Percentiles rank a stretch among this genome's conserved stretches.
phyloP scores from a whole-genome alignment of 371 early-diverging fungal species.

The Mucor velutinosus region DNA sequence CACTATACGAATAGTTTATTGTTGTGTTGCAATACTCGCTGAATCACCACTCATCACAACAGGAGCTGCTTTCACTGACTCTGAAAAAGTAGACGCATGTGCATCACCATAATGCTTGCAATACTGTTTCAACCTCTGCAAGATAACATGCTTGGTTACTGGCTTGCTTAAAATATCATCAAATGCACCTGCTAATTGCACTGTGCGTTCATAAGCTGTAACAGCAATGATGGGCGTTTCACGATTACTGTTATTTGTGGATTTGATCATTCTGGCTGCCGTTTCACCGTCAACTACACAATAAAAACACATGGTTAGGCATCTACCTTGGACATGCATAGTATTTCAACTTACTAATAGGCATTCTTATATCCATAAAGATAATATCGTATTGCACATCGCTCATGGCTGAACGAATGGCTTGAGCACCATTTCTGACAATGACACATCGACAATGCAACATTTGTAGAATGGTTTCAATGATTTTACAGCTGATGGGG shows the following conservation, averaged over 20 bases:
- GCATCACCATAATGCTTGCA: slow-evolving; percentile 24
- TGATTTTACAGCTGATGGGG: slow-evolving; percentile 83
- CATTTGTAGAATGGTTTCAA: slow-evolving; percentile 81
- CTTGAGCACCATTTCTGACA: slow-evolving; percentile 91
- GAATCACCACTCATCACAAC: background rate
- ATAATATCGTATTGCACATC: slow-evolving; percentile 88
- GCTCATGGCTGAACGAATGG: slow-evolving; percentile 87
- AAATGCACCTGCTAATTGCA: slow-evolving; percentile 63
- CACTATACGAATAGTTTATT: background rate
- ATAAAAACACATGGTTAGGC: background rate
- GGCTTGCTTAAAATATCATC: slow-evolving; percentile 77
- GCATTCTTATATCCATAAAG: slow-evolving; percentile 93
- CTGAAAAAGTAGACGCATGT: background rate
- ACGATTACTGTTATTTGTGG: slow-evolving; percentile 79
- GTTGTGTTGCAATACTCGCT: background rate
- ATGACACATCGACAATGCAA: slow-evolving; percentile 80
- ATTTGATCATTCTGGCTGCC: slow-evolving; percentile 93
- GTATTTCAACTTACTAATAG: slow-evolving; percentile 81
- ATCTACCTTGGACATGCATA: no score
- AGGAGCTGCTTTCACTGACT: background rate
- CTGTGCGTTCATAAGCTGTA: slow-evolving; percentile 70
- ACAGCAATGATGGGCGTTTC: slow-evolving; percentile 77
- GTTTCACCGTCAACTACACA: slow-evolving; percentile 84
- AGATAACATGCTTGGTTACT: slow-evolving; percentile 65
- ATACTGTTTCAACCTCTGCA: slow-evolving; percentile 52